A percentile compares a stretch with the other conserved stretches of the same genome.
Conservation (phyloP, 225 moss, liverwort and hornwort genomes). For the Physcomitrellopsis africana region DNA sequence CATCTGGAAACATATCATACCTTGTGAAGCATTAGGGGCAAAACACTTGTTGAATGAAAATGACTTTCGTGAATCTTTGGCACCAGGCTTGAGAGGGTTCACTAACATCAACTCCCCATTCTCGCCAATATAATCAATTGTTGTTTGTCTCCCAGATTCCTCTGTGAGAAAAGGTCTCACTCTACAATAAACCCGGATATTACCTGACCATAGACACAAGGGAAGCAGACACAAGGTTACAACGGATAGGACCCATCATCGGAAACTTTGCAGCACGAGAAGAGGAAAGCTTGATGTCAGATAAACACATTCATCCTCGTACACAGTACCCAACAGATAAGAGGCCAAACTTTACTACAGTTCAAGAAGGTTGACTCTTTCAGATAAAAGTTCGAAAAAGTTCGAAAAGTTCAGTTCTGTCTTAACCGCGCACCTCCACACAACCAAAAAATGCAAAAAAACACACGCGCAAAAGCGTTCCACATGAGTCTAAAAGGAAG, state of each 20-base stretch:
- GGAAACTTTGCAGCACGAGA: background rate
- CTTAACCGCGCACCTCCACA: background rate
- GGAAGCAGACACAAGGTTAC: background rate
- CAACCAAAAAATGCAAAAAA: background rate
- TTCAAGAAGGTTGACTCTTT: background rate
- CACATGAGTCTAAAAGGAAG: background rate
- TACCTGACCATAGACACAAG: conserved; percentile 40
- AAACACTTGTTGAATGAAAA: conserved; percentile 68
- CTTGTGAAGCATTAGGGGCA: conserved; percentile 58
- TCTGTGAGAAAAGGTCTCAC: conserved; percentile 61
- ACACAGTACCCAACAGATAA: background rate
- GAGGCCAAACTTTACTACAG: background rate
- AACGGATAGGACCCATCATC: background rate
- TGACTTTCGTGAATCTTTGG: conserved; percentile 61
- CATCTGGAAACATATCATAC: conserved; percentile 26
- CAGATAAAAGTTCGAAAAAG: background rate
- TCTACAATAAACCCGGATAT: conserved; percentile 69
- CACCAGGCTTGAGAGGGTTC: conserved; percentile 56
- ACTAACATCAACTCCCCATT: conserved; percentile 63
- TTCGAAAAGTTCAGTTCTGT: background rate
- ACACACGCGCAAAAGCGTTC: background rate
- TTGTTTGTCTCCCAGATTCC: conserved; percentile 58
- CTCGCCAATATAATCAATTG: conserved; percentile 67
- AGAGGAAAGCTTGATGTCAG: background rate
- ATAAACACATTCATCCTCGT: background rate